Evolutionary conservation across 352 stramenopile genomes (phyloP).

Genomic region (Phytophthora pinifolia): DNA sequence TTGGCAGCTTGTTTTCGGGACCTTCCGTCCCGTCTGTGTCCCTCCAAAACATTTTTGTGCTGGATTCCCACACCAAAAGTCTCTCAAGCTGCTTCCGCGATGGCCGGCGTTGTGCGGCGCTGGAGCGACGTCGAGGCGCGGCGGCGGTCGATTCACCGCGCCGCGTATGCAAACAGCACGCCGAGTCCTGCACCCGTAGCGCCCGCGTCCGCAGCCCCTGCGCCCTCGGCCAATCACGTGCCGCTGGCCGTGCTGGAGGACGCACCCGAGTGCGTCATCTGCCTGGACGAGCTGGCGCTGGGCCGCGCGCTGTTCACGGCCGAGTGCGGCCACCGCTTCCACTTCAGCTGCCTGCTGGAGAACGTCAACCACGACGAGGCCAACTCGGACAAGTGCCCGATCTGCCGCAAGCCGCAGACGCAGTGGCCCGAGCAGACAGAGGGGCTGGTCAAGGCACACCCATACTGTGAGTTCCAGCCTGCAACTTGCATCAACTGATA

Average conservation of each 20-base stretch:
- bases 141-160: slow-evolving; percentile 29
- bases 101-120: slow-evolving; percentile 55
- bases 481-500: neutral
- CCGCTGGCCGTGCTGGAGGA: slow-evolving; percentile 54
- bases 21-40: too few relatives aligned
- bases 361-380: slow-evolving; percentile 90
- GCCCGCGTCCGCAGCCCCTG: slow-evolving; percentile 14
- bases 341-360: slow-evolving; percentile 86
- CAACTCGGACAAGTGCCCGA: slow-evolving; percentile 88
- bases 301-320: slow-evolving; percentile 79
- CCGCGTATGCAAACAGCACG: slow-evolving; percentile 35
- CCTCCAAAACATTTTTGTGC: neutral
- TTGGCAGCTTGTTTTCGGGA: too few relatives aligned
- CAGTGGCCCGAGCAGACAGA: slow-evolving; percentile 86
- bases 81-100: too few relatives aligned
- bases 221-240: slow-evolving; percentile 15
- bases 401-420: slow-evolving; percentile 82
- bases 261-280: slow-evolving; percentile 81
- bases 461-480: slow-evolving; percentile 53
- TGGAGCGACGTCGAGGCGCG: slow-evolving; percentile 72
- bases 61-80: neutral
- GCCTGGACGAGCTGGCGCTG: slow-evolving; percentile 69
- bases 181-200: slow-evolving; percentile 28
- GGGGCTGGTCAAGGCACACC: slow-evolving; percentile 83
- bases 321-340: slow-evolving; percentile 85